Conservation (phyloP, 352 stramenopile species). For the Aphanomyces astaci region DNA sequence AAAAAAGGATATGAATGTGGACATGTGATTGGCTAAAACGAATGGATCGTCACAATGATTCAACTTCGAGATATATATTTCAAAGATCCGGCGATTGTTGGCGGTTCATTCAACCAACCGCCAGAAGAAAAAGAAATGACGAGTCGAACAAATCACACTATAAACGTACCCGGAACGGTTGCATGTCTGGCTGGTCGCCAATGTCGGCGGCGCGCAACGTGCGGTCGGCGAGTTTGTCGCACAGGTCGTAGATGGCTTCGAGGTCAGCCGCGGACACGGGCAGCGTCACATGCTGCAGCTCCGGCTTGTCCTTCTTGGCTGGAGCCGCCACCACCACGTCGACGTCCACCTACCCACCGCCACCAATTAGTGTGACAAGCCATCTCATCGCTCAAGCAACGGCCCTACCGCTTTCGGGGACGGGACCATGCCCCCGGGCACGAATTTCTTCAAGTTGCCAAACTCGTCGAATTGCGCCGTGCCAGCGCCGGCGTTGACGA, state of each 20-base stretch:
- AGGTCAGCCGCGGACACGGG: slow-evolving; percentile 54
- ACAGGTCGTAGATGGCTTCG: slow-evolving; percentile 50
- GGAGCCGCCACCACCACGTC: slow-evolving; percentile 49
- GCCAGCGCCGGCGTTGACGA: slow-evolving; percentile 14
- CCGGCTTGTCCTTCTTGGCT: slow-evolving; percentile 8
- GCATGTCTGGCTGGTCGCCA: slow-evolving; percentile 35
- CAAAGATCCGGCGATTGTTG: too few relatives aligned
- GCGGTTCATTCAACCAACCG: too few relatives aligned
- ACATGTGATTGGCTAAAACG: too few relatives aligned
- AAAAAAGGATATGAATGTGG: too few relatives aligned
- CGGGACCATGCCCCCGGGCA: neutral
- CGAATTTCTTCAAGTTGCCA: slow-evolving; percentile 46
- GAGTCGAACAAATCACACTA: neutral
- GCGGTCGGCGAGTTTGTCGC: slow-evolving; percentile 66
- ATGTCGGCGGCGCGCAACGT: slow-evolving; percentile 61
- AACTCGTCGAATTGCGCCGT: slow-evolving; percentile 49
- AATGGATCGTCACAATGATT: too few relatives aligned
- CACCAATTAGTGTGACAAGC: too few relatives aligned
- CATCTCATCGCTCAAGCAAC: slow-evolving; percentile 51
- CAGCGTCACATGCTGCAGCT: slow-evolving; percentile 48
- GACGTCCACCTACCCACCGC: slow-evolving; percentile 16
- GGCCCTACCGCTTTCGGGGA: slow-evolving; percentile 18
- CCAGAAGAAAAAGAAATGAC: too few relatives aligned
- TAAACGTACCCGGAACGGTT: slow-evolving; percentile 7
- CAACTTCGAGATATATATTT: too few relatives aligned